These are phyloP conservation scores for Aristolochia fimbriata DNA, from an alignment of 164 flowering plant species.

Conservation along the genomic window DNA sequence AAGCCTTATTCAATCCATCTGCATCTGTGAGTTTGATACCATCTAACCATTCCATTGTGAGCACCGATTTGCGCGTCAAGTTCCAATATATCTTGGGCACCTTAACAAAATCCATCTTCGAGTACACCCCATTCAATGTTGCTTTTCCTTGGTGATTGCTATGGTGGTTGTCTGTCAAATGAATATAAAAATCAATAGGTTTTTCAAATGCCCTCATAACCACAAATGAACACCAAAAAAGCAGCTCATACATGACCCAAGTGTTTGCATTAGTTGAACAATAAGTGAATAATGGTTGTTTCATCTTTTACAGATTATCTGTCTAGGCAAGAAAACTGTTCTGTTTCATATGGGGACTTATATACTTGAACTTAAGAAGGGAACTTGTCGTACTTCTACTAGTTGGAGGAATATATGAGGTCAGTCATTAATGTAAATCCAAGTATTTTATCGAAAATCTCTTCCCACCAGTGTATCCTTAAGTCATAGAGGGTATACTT, in stretches of 20 bases:
- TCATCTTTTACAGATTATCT: too few species aligned
- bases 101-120: slow-evolving; percentile 32
- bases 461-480: too few species aligned
- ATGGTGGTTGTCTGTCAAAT: slow-evolving; percentile 27
- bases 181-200: background rate
- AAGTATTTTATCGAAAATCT: too few species aligned
- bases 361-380: too few species aligned
- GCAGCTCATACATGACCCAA: background rate
- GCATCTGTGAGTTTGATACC: slow-evolving; percentile 93
- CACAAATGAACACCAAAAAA: background rate
- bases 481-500: too few species aligned
- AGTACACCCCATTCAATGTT: slow-evolving; percentile 9
- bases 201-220: background rate
- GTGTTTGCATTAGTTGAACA: background rate
- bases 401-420: too few species aligned
- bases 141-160: slow-evolving; percentile 12
- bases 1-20: slow-evolving; percentile 38
- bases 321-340: too few species aligned
- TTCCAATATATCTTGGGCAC: slow-evolving; percentile 93
- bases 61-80: slow-evolving; percentile 71
- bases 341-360: too few species aligned
- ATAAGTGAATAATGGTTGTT: too few species aligned
- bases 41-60: slow-evolving; percentile 98
- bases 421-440: too few species aligned
- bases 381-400: too few species aligned